Base-by-base conservation (phyloP, 208 protist genomes). In the Trypanosoma cruzi region DNA sequence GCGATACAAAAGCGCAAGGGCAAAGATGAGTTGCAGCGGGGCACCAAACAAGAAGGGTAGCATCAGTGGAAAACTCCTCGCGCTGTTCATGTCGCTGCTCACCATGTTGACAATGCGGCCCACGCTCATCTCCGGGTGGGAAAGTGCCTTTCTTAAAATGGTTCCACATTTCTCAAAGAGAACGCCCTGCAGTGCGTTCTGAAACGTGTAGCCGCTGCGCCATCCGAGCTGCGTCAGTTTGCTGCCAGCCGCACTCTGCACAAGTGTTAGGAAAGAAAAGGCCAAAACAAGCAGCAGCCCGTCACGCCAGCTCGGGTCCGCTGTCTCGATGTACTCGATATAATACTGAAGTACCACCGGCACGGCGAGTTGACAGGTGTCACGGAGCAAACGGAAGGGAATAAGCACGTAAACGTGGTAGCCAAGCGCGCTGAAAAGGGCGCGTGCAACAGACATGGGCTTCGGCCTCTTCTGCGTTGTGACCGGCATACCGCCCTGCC, bases 41-140 rank as follows among this genome's bases (percentile, higher is more conserved):
- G 84, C 64, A 6, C 73, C 77, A 68, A 84, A 81, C 16, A 92
- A 34, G 54, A 76, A 71, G 55, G 86, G 86, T 24, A 96, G 67
- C 52, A 89, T 74, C 18, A 63, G 46, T 4, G 83, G 70, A 36
- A 96, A 77, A 29, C 72, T 64, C 32, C 80, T 46, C 14, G 90
- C 57, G 18, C 67, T 68, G 58, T 86, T 72, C 0, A 87, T 77
- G 59, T 98, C 94, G 14, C 75, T 77, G 31, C 82, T 90, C 74
- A 95, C 77, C 66, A 96, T 82, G 67, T 96, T 98, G 22, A 97
- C 85, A 44, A 98, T 86, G 13, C 90, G 79, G 24, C 94, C 94
- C 10, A 86, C 70, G 29, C 82, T 92, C 22, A 93, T 85, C 31
- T 88, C 86, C 16, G 95, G 92, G 26, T 84, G 73, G 11, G 75